Base-by-base conservation (phyloP, 495 filamentous ascomycete genomes). In the Neurospora sp. region DNA sequence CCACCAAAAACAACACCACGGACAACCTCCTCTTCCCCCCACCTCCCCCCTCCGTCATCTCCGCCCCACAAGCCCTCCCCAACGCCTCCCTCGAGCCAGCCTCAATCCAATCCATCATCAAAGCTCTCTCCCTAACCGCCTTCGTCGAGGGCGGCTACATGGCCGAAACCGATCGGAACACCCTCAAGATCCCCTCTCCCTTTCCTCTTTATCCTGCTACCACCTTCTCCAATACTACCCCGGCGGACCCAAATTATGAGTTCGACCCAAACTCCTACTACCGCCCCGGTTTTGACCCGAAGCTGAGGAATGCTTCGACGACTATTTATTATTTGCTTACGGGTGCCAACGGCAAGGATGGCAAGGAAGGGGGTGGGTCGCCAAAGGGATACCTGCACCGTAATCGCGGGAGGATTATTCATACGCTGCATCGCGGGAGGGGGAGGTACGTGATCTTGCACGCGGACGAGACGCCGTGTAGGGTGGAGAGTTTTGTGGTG, bases 141-240 rank as follows among this genome's bases (percentile, higher is more conserved):
- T 90, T 92, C 79, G 81, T 87, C 72, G 89, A 90, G 82, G 90
- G 90, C 39, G 91, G 90, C 62, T 93, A 88, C 80, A 92, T 88
- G 77, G 79, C 76, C 69, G 88, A 90, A 78, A 91, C 88, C 7
- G 88, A 93, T 81, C 86, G 87, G 37, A 82, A 88, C 76, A 73
- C 83, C 1, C 79, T 80, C 12, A 82, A 78, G 16, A 77, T 90
- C 35, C 84, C 87, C 5, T 86, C 86, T 71, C 86, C 88, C 1
- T 89, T 89, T 74, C 74, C 80, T 42, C 62, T 62, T 10, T 69
- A 73, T 42, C 72, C 75, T 18, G 71, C 77, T 27, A 41, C 75
- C 35, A 76, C 77, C 44, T 62, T 16, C 6, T 62, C 72, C 14
- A 75, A 44, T 35, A 35, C 35, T 35, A 35, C 35, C 1, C 76